phyloP scores from a whole-genome alignment of 2,329 filamentous ascomycete species.

The Chaetomium olivaceum region DNA sequence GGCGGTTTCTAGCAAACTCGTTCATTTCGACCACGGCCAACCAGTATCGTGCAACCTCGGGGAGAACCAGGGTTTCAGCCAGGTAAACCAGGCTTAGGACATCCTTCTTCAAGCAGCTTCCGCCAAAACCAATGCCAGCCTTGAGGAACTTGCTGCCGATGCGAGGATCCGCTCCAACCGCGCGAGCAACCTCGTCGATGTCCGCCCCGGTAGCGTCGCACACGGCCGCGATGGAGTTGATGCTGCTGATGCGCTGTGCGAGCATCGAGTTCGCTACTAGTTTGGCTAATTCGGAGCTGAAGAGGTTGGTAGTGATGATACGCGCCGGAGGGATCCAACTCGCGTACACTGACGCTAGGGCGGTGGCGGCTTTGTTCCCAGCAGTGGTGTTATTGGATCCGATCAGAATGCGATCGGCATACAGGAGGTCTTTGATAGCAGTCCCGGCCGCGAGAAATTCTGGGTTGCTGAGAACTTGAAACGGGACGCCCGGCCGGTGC shows the following conservation, averaged over 20 bases:
- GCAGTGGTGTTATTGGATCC: constrained; percentile 7
- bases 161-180: constrained; percentile 10
- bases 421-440: constrained; percentile 6
- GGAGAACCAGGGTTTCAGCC: constrained; percentile 10
- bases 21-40: constrained; percentile 10
- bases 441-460: constrained; percentile 15
- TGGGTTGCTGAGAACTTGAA: constrained; percentile 15
- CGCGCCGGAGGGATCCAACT: constrained; percentile 9
- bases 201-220: constrained; percentile 13
- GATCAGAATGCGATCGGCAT: constrained; percentile 17
- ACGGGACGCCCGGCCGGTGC: constrained; percentile 6
- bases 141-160: constrained; percentile 15
- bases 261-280: constrained; percentile 14
- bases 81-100: constrained; percentile 12
- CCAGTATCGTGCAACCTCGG: constrained; percentile 15
- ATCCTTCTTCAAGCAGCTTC: constrained; percentile 19
- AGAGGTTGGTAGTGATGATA: constrained; percentile 14
- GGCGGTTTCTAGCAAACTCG: constrained; percentile 9
- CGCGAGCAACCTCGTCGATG: constrained; percentile 14
- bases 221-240: constrained; percentile 11
- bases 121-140: constrained; percentile 15
- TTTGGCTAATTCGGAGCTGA: constrained; percentile 17
- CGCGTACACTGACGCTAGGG: constrained; percentile 13
- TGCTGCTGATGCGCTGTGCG: constrained; percentile 19
- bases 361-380: constrained; percentile 6